Evolutionary conservation across 1,284 basidiomycete species (phyloP).

Genomic region (Ustilago hordei): DNA sequence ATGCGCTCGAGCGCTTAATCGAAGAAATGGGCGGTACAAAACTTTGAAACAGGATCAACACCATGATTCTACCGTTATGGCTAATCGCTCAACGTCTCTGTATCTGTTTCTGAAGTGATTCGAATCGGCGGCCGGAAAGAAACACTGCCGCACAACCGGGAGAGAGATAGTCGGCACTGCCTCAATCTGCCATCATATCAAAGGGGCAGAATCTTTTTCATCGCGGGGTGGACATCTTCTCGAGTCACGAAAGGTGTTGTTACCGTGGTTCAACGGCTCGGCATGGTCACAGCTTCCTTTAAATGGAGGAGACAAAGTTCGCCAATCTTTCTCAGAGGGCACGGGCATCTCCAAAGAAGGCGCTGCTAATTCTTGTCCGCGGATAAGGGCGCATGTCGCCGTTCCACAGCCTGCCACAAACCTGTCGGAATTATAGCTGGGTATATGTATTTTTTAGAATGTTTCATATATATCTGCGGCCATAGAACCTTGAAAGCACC

Average conservation of each 20-base stretch:
- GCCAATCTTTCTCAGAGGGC: not conserved
- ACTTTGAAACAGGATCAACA: too few species aligned
- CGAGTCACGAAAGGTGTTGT: not conserved
- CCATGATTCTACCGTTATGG: too few species aligned
- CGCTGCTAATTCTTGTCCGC: not conserved
- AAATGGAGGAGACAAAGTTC: not conserved
- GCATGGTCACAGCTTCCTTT: not conserved
- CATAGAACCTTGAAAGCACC: slow-evolving; percentile 83
- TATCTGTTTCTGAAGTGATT: not conserved
- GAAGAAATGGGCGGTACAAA: not conserved
- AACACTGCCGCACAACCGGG: not conserved
- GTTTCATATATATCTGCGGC: slow-evolving; percentile 74
- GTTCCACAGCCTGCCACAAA: too few species aligned
- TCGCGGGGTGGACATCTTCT: not conserved
- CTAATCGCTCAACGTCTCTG: not conserved
- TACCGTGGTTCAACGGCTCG: too few species aligned
- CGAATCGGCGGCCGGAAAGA: slow-evolving; percentile 4
- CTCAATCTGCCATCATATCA: not conserved
- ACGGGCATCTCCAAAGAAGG: too few species aligned
- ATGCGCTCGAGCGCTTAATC: slow-evolving; percentile 5
- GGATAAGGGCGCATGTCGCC: not conserved
- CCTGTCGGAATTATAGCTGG: too few species aligned
- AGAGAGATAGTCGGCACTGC: not conserved
- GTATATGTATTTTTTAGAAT: too few species aligned
- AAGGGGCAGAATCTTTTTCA: not conserved